Evolutionary conservation across 139 green algal genomes (phyloP).

Genomic region (Chlorella sp.): DNA sequence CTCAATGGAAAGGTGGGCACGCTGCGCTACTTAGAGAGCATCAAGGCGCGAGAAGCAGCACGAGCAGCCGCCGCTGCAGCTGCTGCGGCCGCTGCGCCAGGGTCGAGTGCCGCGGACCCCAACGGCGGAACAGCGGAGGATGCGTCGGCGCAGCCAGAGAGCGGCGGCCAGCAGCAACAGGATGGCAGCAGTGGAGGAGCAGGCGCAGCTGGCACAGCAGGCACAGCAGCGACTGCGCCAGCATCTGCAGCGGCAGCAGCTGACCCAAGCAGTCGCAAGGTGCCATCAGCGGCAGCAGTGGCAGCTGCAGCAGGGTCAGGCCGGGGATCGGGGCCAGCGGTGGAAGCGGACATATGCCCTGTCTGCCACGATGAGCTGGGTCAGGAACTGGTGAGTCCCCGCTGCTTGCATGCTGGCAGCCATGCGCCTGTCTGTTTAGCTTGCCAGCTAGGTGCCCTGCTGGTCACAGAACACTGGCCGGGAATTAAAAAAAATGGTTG

Average conservation of each 20-base stretch:
- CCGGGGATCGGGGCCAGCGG: background rate
- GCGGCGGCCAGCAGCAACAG: too few species aligned
- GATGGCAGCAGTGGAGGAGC: too few species aligned
- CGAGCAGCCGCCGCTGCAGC: conserved; percentile 22
- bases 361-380: conserved; percentile 76
- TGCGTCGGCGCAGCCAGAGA: too few species aligned
- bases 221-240: background rate
- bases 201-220: background rate
- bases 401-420: background rate
- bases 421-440: too few species aligned
- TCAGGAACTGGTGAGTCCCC: conserved; percentile 59
- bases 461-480: too few species aligned
- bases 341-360: conserved; percentile 63
- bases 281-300: background rate
- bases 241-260: background rate
- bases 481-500: too few species aligned
- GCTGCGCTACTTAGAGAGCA: conserved; percentile 79
- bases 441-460: too few species aligned
- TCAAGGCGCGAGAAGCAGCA: conserved; percentile 4
- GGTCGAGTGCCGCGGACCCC: background rate
- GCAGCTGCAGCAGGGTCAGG: background rate
- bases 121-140: background rate
- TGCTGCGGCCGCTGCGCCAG: background rate
- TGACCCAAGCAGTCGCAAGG: background rate
- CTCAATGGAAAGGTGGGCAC: conserved; percentile 67